Conservation (phyloP, 2,329 filamentous ascomycete genomes). For the Neoscytalidium dimidiatum region DNA sequence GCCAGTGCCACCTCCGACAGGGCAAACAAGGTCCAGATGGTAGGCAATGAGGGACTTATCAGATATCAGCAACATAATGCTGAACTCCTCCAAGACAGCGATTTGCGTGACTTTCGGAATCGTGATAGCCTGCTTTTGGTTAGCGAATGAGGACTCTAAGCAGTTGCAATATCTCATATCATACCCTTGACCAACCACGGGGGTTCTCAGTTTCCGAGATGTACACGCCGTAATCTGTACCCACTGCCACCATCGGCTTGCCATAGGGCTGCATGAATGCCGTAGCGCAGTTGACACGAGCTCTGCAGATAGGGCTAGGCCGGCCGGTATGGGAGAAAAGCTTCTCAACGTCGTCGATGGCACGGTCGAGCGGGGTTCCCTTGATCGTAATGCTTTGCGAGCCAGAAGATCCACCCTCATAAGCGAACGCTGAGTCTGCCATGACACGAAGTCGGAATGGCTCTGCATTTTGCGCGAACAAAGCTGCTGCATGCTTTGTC, state of each 20-base stretch:
- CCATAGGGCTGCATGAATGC: slow-evolving; percentile 80
- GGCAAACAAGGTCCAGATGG: slow-evolving; percentile 81
- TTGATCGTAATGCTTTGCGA: slow-evolving; percentile 74
- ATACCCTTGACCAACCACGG: slow-evolving; percentile 85
- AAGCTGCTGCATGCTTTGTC: slow-evolving; percentile 83
- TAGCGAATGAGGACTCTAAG: slow-evolving; percentile 8
- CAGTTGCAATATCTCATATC: slow-evolving; percentile 32
- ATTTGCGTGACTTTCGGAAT: slow-evolving; percentile 83
- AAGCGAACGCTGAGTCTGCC: slow-evolving; percentile 87
- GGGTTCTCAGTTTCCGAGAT: slow-evolving; percentile 87
- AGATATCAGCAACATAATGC: slow-evolving; percentile 84
- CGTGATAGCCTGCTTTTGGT: slow-evolving; percentile 66
- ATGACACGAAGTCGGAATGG: slow-evolving; percentile 91
- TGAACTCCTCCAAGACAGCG: slow-evolving; percentile 93
- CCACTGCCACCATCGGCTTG: slow-evolving; percentile 86
- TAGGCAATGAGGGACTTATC: slow-evolving; percentile 92
- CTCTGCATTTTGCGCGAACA: slow-evolving; percentile 91
- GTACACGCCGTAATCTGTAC: slow-evolving; percentile 92
- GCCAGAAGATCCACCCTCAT: slow-evolving; percentile 60
- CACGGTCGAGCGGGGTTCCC: slow-evolving; percentile 87
- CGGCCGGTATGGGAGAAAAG: slow-evolving; percentile 66
- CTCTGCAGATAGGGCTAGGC: slow-evolving; percentile 77
- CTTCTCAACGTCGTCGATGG: slow-evolving; percentile 84
- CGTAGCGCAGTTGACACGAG: slow-evolving; percentile 89
- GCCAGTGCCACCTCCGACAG: slow-evolving; percentile 55